phyloP scores from a whole-genome alignment of 1,284 basidiomycete genomes.

The Trichosporon faecale region DNA sequence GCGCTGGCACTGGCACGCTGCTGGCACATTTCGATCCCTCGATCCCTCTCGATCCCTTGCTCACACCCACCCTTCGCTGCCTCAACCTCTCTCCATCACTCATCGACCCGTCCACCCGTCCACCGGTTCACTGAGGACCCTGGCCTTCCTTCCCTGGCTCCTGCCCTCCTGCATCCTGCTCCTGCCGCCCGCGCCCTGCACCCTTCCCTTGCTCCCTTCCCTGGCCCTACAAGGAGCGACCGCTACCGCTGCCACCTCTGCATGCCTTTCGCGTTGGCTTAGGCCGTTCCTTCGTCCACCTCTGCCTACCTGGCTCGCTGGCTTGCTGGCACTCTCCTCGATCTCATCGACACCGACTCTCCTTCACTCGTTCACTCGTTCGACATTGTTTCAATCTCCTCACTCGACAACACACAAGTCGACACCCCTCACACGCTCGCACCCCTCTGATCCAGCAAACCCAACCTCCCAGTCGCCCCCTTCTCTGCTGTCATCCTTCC shows the following conservation, averaged over 20 bases:
- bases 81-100: background rate
- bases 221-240: background rate
- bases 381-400: background rate
- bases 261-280: slow-evolving; percentile 5
- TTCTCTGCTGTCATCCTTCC: background rate
- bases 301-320: background rate
- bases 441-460: background rate
- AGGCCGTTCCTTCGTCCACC: background rate
- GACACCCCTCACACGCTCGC: background rate
- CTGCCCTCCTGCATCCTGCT: background rate
- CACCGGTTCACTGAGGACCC: background rate
- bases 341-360: slow-evolving; percentile 2
- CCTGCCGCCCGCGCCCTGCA: background rate
- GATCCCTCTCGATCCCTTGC: background rate
- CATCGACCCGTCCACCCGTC: background rate
- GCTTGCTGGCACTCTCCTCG: background rate
- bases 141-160: background rate
- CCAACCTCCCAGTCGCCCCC: background rate
- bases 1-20: background rate
- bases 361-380: background rate
- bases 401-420: background rate
- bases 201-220: background rate
- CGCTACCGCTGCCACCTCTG: background rate
- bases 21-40: background rate
- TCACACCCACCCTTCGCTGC: background rate